Conservation (phyloP, 257 asterid genomes). For the Nicotiana obtusifolia region DNA sequence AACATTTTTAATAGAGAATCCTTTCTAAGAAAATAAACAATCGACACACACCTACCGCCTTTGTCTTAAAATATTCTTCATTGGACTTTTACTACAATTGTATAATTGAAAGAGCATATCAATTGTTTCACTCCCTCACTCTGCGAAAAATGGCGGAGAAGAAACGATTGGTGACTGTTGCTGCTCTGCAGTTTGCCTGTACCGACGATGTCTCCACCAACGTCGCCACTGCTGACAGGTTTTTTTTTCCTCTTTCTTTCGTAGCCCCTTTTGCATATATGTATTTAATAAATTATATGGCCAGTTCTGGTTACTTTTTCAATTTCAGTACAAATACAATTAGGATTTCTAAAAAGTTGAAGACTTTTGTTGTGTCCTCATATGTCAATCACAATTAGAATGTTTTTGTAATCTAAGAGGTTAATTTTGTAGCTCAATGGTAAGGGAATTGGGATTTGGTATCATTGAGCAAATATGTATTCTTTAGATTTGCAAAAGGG, state of each 20-base stretch:
- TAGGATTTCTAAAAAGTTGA: background rate
- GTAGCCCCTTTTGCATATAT: background rate
- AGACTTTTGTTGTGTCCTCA: background rate
- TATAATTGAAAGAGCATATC: too few species aligned
- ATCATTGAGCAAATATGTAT: background rate
- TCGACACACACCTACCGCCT: background rate
- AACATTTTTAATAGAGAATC: background rate
- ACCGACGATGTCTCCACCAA: constrained; percentile 77
- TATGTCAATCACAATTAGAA: background rate
- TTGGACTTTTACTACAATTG: too few species aligned
- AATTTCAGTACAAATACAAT: background rate
- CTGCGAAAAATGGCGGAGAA: constrained; percentile 32
- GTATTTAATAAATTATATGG: background rate
- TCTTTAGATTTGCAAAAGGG: background rate
- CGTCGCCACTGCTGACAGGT: constrained; percentile 80
- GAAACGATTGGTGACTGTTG: constrained; percentile 50
- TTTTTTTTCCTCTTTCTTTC: background rate
- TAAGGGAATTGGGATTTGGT: background rate
- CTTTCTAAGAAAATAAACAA: background rate
- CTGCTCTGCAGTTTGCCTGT: constrained; percentile 89
- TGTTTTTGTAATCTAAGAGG: background rate
- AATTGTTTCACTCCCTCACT: background rate
- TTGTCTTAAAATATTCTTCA: background rate
- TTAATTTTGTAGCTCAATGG: background rate
- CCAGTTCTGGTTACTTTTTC: background rate